These are phyloP conservation scores for Aureobasidium sp. DNA, from an alignment of 2,329 filamentous ascomycete genomes.

Conservation along the genomic window DNA sequence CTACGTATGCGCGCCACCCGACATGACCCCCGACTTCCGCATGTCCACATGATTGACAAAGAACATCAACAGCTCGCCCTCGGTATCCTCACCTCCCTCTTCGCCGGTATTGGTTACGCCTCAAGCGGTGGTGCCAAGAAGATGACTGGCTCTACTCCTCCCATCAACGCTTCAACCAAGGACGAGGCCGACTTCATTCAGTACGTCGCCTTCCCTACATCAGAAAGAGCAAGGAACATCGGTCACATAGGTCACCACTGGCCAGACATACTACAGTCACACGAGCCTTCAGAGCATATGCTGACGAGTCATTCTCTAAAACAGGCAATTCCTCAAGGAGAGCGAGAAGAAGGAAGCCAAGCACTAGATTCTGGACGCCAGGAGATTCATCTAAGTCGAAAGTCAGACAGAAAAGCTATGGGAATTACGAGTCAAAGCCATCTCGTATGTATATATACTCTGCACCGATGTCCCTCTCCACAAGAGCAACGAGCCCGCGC, in stretches of 20 bases:
- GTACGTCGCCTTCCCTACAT: slow-evolving; percentile 31
- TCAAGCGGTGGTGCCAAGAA: slow-evolving; percentile 39
- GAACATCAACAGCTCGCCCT: slow-evolving; percentile 47
- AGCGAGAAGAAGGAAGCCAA: slow-evolving; percentile 11
- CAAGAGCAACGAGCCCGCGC: background rate
- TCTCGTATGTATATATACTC: slow-evolving; percentile 10
- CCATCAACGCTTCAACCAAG: slow-evolving; percentile 56
- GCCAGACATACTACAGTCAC: background rate
- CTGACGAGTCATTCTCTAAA: background rate
- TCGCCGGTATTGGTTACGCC: slow-evolving; percentile 36
- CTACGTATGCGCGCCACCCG: slow-evolving; percentile 33
- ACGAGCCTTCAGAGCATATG: background rate
- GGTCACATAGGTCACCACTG: too few species aligned
- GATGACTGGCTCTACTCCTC: slow-evolving; percentile 40
- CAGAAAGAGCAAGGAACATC: background rate
- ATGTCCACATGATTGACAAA: slow-evolving; percentile 4
- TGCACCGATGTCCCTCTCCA: background rate
- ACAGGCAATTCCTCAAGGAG: slow-evolving; percentile 11
- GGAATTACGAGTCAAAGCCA: slow-evolving; percentile 8
- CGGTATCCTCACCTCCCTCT: slow-evolving; percentile 43
- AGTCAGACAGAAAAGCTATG: slow-evolving; percentile 6
- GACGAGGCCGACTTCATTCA: slow-evolving; percentile 62
- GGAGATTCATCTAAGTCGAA: background rate
- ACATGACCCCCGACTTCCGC: background rate
- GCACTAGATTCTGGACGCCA: slow-evolving; percentile 8